Conservation (phyloP, 2,329 filamentous ascomycete genomes). For the Talaromyces albobiverticillius region DNA sequence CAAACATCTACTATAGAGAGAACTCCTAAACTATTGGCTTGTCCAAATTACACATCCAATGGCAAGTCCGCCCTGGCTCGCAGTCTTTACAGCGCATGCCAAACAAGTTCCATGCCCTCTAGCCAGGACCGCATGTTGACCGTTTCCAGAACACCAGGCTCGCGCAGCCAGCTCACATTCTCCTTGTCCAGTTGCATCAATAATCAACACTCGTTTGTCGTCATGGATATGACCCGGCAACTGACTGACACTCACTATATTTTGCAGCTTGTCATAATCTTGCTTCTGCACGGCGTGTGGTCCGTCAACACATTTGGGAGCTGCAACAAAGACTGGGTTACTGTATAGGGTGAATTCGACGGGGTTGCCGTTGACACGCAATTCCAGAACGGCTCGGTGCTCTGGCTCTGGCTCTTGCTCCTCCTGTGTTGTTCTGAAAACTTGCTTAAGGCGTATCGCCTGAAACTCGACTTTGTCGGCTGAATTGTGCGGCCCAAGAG, state of each 20-base stretch:
- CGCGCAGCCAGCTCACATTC: constrained; percentile 22
- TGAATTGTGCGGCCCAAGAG: too few species aligned
- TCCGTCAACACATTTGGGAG: constrained; percentile 5
- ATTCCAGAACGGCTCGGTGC: constrained; percentile 13
- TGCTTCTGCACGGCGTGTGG: constrained; percentile 12
- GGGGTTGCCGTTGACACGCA: neutral
- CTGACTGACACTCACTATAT: too few species aligned
- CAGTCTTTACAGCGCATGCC: constrained; percentile 23
- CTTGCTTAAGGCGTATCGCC: neutral
- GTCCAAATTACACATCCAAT: constrained; percentile 9
- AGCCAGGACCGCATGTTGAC: constrained; percentile 24
- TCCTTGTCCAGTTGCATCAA: constrained; percentile 20
- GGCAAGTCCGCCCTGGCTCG: constrained; percentile 7
- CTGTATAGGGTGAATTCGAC: constrained; percentile 10
- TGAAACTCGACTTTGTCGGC: too few species aligned
- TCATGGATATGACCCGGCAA: neutral
- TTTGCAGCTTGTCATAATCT: constrained; percentile 4
- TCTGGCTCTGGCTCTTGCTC: neutral
- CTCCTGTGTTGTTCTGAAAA: too few species aligned
- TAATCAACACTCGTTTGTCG: constrained; percentile 9
- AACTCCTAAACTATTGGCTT: neutral
- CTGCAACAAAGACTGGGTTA: constrained; percentile 18
- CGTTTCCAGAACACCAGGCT: constrained; percentile 27
- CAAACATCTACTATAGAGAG: too few species aligned
- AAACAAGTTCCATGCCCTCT: constrained; percentile 22